Conservation (phyloP, 768 basidiomycete genomes). For the Leccinellum rugosiceps region DNA sequence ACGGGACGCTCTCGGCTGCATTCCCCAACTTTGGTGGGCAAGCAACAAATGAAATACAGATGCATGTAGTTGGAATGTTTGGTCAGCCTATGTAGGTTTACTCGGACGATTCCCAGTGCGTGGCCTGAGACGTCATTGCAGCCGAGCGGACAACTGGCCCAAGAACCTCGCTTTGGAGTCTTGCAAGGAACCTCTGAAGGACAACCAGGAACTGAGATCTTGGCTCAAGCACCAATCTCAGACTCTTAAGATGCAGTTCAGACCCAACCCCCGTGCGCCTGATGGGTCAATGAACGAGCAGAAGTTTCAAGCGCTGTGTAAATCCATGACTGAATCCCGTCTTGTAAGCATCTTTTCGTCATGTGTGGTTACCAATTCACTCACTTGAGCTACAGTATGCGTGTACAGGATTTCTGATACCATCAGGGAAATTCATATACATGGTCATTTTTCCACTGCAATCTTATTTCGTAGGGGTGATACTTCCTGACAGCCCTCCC, state of each 20-base stretch:
- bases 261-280: conserved; percentile 26
- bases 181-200: conserved; percentile 39
- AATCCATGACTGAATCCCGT: conserved; percentile 40
- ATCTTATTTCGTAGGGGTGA: conserved; percentile 40
- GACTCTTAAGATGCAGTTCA: conserved; percentile 42
- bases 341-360: conserved; percentile 38
- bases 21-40: conserved; percentile 32
- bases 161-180: conserved; percentile 38
- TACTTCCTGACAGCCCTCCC: conserved; percentile 54
- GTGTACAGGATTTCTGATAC: conserved; percentile 46
- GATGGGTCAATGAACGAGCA: conserved; percentile 42
- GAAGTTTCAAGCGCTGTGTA: conserved; percentile 40
- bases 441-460: conserved; percentile 45
- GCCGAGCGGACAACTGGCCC: conserved; percentile 57
- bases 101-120: not conserved
- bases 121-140: conserved; percentile 24
- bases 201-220: conserved; percentile 36
- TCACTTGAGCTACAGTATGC: conserved; percentile 40
- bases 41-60: conserved; percentile 37
- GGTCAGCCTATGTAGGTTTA: conserved; percentile 33
- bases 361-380: not conserved
- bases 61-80: conserved; percentile 32
- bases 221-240: conserved; percentile 45
- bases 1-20: conserved; percentile 46
- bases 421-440: conserved; percentile 39